Base-by-base conservation (phyloP, 805 yeast species). In the Komagataella ulmi region DNA sequence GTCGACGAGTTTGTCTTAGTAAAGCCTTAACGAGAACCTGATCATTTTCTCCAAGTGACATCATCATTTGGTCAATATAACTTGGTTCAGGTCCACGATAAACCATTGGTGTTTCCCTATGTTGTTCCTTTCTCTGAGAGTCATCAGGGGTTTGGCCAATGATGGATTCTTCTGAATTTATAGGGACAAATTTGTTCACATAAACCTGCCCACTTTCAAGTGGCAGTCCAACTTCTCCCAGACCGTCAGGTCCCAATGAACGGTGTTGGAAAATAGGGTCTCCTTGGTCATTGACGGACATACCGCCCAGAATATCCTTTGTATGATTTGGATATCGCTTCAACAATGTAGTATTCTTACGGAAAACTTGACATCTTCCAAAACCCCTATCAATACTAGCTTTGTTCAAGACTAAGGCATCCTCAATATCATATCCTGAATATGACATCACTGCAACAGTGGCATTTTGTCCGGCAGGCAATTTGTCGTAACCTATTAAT, bases 371-470 rank as follows among this genome's bases (percentile, higher is more conserved):
- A 72, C 99, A 93, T 59, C 99, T 82, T 46, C 99, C 99, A 65
- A 88, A 93, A 1, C 99, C 99, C 64, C 99, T 79, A 63, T 93
- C 99, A 52, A 93, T 76, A 0, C 97, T 88, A 0, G 98, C 74
- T 66, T 91, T 93, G 69, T 93, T 93, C 59, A 93, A 71, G 18
- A 93, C 97, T 63, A 93, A 75, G 5, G 99, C 99, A 81, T 93
- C 99, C 71, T 93, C 98, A 65, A 93, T 93, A 86, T 93, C 99
- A 65, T 93, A 93, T 56, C 99, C 99, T 0, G 98, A 91, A 63
- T 93, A 93, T 6, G 97, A 88, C 99, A 93, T 93, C 44, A 93
- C 99, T 1, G 99, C 99, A 53, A 93, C 99, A 0, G 96, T 87
- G 7, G 99, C 99, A 66, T 93, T 93, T 69, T 93, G 99, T 6